Evolutionary conservation across 257 asterid species (phyloP).

Genomic region (Solanum lignicaule): DNA sequence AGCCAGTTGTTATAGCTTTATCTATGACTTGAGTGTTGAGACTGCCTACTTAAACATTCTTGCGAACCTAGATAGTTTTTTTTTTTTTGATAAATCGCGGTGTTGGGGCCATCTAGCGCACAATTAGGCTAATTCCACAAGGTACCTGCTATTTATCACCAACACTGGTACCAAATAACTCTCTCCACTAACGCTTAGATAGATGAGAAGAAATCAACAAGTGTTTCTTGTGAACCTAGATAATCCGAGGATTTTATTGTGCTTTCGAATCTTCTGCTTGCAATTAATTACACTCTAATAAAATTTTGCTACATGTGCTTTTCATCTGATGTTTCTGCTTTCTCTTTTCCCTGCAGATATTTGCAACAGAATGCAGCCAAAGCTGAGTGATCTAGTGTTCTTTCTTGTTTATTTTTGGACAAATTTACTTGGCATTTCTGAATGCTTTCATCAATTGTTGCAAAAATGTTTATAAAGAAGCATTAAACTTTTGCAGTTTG

Average conservation of each 20-base stretch:
- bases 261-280: neutral
- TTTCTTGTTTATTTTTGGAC: neutral
- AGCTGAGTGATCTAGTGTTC: neutral
- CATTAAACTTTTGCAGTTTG: neutral
- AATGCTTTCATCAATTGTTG: neutral
- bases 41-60: neutral
- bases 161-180: neutral
- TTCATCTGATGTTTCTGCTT: neutral
- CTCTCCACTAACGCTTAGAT: neutral
- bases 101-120: neutral
- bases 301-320: neutral
- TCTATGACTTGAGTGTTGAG: neutral
- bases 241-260: neutral
- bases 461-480: neutral
- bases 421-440: neutral
- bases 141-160: neutral
- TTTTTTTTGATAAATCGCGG: neutral
- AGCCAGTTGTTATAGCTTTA: neutral
- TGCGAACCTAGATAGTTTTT: neutral
- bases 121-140: neutral
- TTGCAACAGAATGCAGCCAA: conserved; percentile 2
- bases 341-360: neutral
- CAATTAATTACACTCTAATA: neutral
- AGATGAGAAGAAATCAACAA: neutral
- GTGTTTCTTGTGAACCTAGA: neutral